These are phyloP conservation scores for Metarhizium brunneum DNA, from an alignment of 2,329 filamentous ascomycete species.

Conservation along the genomic window DNA sequence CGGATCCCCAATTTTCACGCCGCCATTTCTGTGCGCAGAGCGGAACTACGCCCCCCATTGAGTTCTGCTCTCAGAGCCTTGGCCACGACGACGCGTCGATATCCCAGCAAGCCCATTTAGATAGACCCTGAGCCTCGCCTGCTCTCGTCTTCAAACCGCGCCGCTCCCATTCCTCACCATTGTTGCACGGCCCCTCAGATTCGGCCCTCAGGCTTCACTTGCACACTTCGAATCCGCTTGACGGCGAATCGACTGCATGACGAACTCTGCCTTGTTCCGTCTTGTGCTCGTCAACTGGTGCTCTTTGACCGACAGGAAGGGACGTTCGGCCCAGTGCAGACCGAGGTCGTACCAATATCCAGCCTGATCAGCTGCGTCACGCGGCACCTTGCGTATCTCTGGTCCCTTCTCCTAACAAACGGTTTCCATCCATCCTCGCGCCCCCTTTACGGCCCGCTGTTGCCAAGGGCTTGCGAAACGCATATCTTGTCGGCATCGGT, in stretches of 20 bases:
- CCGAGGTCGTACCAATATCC: not conserved
- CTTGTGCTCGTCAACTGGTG: not conserved
- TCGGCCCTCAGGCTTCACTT: not conserved
- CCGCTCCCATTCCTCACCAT: not conserved
- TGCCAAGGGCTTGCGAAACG: slow-evolving; percentile 1
- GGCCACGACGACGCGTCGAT: too few species aligned
- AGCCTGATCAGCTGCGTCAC: not conserved
- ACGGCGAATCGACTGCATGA: not conserved
- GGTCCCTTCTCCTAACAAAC: not conserved
- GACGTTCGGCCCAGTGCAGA: not conserved
- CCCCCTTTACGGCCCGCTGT: not conserved
- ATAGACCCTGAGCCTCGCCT: slow-evolving; percentile 4
- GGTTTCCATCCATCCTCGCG: not conserved
- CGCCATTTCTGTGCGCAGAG: not conserved
- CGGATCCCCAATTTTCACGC: not conserved
- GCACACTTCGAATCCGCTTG: not conserved
- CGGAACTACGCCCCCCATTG: not conserved
- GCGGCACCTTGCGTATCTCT: not conserved
- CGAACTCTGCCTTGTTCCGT: not conserved
- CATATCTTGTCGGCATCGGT: slow-evolving; percentile 1
- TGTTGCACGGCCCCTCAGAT: not conserved
- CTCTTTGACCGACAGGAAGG: not conserved
- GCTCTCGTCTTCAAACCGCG: not conserved
- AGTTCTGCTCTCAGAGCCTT: not conserved
- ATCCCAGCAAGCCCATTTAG: not conserved